A percentile compares a stretch with the other conserved stretches of the same genome.
These are phyloP conservation scores for Astrothelium macrocarpum DNA, from an alignment of 495 filamentous ascomycete genomes.

Conservation along the genomic window DNA sequence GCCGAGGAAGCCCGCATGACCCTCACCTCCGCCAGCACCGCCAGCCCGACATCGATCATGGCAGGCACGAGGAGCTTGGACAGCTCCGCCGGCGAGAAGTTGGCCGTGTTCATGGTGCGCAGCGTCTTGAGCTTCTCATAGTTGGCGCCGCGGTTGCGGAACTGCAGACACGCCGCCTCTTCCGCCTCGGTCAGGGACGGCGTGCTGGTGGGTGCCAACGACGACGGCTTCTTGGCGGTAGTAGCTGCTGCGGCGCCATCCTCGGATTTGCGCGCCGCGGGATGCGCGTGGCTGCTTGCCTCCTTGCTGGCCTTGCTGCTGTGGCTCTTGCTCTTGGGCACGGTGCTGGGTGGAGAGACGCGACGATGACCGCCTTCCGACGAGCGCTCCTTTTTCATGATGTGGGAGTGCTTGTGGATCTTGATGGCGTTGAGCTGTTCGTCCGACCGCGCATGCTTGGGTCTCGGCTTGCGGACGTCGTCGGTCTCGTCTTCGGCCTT, in stretches of 20 bases:
- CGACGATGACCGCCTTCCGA: not conserved
- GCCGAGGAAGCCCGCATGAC: not conserved
- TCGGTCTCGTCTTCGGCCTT: not conserved
- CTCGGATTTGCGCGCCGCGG: not conserved
- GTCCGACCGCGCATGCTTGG: not conserved
- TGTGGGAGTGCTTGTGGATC: not conserved
- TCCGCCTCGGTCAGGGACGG: no score
- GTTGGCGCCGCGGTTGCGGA: not conserved
- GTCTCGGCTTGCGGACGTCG: not conserved
- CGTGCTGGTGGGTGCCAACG: no score
- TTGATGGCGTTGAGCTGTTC: constrained; percentile 3
- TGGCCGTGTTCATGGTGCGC: not conserved
- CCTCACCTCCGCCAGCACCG: not conserved
- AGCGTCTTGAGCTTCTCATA: not conserved
- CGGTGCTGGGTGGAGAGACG: no score
- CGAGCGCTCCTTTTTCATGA: not conserved
- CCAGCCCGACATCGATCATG: not conserved
- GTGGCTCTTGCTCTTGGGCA: not conserved
- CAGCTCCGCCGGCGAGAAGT: not conserved
- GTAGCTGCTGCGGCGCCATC: not conserved
- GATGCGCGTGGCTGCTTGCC: not conserved
- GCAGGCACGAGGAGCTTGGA: not conserved
- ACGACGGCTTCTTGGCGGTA: not conserved
- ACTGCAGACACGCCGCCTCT: not conserved
- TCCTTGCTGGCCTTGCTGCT: not conserved